Evolutionary conservation across 1,284 basidiomycete genomes (phyloP), one percentile per base, ranked within the genome.

Genomic region (Moesziomyces globuligerus): DNA sequence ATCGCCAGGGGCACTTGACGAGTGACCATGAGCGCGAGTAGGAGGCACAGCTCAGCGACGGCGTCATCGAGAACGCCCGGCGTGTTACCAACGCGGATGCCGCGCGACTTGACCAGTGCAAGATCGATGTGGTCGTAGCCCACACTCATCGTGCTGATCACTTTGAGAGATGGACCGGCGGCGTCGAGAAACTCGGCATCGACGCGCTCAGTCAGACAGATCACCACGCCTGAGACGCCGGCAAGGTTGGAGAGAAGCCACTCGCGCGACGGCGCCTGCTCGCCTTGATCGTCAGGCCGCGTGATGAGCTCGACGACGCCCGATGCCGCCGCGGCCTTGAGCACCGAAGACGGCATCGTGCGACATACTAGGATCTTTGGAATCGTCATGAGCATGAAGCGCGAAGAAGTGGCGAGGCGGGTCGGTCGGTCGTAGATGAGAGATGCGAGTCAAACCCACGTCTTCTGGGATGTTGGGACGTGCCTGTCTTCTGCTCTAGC

Each of bases 1-100:
- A 88, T 86, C 0, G 88, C 88, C 68, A 58, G 89, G 84, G 32
- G 88, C 2, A 86, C 90, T 45, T 92, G 90, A 18, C 94, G 87
- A 48, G 90, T 88, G 0, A 93, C 91, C 92, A 95, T 96, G 28
- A 98, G 86, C 1, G 90, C 89, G 5, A 98, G 87, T 89, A 95
- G 91, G 40, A 95, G 86, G 0, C 90, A 88, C 10, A 92, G 83
- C 81, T 97, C 94, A 10, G 94, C 94, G 88, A 93, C 92, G 59
- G 93, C 91, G 75, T 91, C 90, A 11, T 91, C 93, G 20, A 96
- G 86, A 4, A 96, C 90, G 56, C 92, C 90, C 0, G 94, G 94
- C 0, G 94, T 97, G 83, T 94, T 93, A 5, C 95, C 95, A 11
- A 98, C 83, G 45, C 87, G 88, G 61, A 98, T 86, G 2, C 87